phyloP scores from a whole-genome alignment of 2,329 filamentous ascomycete genomes.

The Penicillium polonicum region DNA sequence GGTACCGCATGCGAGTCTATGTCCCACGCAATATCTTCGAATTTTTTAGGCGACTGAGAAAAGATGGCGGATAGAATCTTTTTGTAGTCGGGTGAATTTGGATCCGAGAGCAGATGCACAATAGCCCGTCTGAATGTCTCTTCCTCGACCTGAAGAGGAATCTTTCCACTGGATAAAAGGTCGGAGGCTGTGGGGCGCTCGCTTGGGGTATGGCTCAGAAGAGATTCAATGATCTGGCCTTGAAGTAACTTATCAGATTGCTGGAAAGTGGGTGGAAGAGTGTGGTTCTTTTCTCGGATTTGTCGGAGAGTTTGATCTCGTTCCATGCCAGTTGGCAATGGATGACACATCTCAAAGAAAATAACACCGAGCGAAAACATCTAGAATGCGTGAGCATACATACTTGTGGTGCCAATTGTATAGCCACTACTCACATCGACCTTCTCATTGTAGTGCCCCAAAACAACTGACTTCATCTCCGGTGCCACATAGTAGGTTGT shows the following conservation, averaged over 20 bases:
- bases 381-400: conserved; percentile 30
- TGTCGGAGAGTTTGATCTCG: conserved; percentile 64
- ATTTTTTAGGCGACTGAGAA: conserved; percentile 68
- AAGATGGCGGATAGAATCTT: conserved; percentile 89
- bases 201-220: conserved; percentile 79
- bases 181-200: conserved; percentile 80
- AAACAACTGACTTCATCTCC: conserved; percentile 74
- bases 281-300: conserved; percentile 66
- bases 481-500: conserved; percentile 93
- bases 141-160: conserved; percentile 89
- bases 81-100: conserved; percentile 81
- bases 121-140: conserved; percentile 84
- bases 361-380: conserved; percentile 98
- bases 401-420: background rate
- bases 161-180: conserved; percentile 77
- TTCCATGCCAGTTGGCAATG: conserved; percentile 62
- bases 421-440: conserved; percentile 66
- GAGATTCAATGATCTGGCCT: conserved; percentile 71
- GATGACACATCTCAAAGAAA: conserved; percentile 93
- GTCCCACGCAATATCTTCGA: conserved; percentile 80
- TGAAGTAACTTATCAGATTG: conserved; percentile 67
- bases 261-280: conserved; percentile 71
- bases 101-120: conserved; percentile 71
- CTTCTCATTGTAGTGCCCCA: conserved; percentile 82
- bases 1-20: conserved; percentile 59